Base-by-base conservation (phyloP, 2,329 filamentous ascomycete species). In the Calonectria pauciramosa region DNA sequence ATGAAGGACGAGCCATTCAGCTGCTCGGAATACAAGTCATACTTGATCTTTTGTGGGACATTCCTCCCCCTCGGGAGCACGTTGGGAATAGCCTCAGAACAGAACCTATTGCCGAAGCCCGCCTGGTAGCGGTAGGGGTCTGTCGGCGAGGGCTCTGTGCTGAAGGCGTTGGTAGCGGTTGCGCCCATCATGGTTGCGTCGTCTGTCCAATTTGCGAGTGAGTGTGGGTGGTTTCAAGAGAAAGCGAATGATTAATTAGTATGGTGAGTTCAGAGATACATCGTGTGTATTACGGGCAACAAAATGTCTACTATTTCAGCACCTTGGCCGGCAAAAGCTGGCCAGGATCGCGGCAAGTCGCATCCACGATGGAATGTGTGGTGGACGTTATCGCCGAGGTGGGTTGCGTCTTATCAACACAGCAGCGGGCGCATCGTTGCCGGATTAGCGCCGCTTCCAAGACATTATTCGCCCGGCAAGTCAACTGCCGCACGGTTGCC, bases 71-170 rank as follows among this genome's bases (percentile, higher is more conserved):
- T 74, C 11, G 88, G 88, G 28, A 89, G 84, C 30, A 85, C 86
- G 38, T 85, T 86, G 16, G 87, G 85, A 2, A 89, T 82, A n/a
- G 86, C 86, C 75, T 89, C 87, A 30, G 87, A 87, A 66, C 85
- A 84, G 72, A 88, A 88, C 13, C 84, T 81, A 80, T 92, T 92
- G 47, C 88, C 87, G 77, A 91, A 91, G 26, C 90, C 91, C 26
- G 86, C 81, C 87, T 91, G 89, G 78, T 92, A 92, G 83, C 88
- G 68, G 67, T 91, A 82, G 83, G 89, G 82, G 86, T 87, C 74
- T 81, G 68, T 60, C 30, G 59, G 51, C 16, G 81, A 78, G 14
- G 80, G 80, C 34, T 64, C 66, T 6, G 80, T 80, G 32, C 73
- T 72, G 71, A 75, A 79, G 30, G 74, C 76, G 11, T 74, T 67